Base-by-base conservation (phyloP, 73 alveolate species). In the Paramecium caudatum region DNA sequence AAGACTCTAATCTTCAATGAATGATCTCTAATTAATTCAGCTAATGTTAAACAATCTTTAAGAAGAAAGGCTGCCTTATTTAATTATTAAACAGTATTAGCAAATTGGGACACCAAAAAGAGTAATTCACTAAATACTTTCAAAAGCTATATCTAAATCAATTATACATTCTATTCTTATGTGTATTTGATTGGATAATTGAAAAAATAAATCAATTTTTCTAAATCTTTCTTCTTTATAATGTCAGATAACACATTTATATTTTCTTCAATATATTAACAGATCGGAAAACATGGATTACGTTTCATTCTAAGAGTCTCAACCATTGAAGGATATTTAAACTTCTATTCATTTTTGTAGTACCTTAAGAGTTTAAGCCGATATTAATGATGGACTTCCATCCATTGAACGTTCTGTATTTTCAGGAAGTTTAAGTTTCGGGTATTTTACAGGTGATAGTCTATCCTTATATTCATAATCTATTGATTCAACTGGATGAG, bases 41-140 rank as follows among this genome's bases (percentile, higher is more conserved):
- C 12, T 32, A 68, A 15, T 32, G 30, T 34, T n/a, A 68, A 16
- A 16, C 84, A 68, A 68, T 68, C 84, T 33, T 37, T 32, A n/a
- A 68, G 37, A 8, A 68, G 34, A 68, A 68, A 68, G 8, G 50
- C 37, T 12, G 84, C 84, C 16, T 68, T 68, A 68, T 33, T 15
- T 32, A 68, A n/a, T 33, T 68, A 10, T 68, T 25, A 3, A 68
- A 32, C 19, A 12, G 30, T 37, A 68, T 34, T 34, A 15, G 55
- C 25, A 34, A 3, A 68, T 25, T 34, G 34, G 9, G 39, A 30
- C 25, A 30, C 34, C 3, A 68, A 34, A 16, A 32, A 68, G 1
- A 68, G 6, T 8, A 37, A 34, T 3, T 30, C 84, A 34, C 84
- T 17, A 15, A 68, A 68, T 0, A 33, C 37, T 17, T 13, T 23